Base-by-base conservation (phyloP, 805 yeast genomes). In the Wickerhamiella parazyma region DNA sequence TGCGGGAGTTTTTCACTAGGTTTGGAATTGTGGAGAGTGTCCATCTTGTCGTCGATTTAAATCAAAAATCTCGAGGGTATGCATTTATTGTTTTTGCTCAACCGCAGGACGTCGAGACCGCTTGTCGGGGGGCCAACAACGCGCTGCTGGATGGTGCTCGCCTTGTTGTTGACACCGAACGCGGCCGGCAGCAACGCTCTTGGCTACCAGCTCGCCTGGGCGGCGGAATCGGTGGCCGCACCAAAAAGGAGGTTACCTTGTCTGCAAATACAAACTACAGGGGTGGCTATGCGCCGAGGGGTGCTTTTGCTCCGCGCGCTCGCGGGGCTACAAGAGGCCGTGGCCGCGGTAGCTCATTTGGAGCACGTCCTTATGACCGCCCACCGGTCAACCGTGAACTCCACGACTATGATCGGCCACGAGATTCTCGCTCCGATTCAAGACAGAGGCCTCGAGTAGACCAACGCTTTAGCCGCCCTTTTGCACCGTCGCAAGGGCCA, bases 201-300 rank as follows among this genome's bases (percentile, higher is more conserved):
- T 66, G 69, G 69, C 54, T 55, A 21, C 70, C 70, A 1, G 52
- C 66, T 25, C 48, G 65, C 14, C 65, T 89, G 2, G 95, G 95
- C 1, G 96, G 96, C 3, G 96, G 96, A 0, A 61, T 82, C n/a
- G 96, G 96, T 3, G 95, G 95, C 1, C 67, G 91, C 44, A 75
- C 16, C 3, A 28, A 28, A 28, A 20, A 33, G 36, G 36, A 10
- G 12, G 4, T 5, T 3, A 12, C 22, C 12, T 5, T 12, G 12
- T 6, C 33, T 11, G 11, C 17, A 29, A 14, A 12, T 11, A 29
- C 17, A 4, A 29, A 11, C 21, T 17, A 16, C 12, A 16, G 36
- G 12, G 31, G 16, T 7, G 14, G 31, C 6, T 11, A 7, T 4
- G 31, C 31, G 26, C 26, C 26, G 8, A 10, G 26, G 12, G 26